Evolutionary conservation across 2,329 filamentous ascomycete species (phyloP), one percentile per base, ranked within the genome.

Genomic region (Aspergillus intermedius): DNA sequence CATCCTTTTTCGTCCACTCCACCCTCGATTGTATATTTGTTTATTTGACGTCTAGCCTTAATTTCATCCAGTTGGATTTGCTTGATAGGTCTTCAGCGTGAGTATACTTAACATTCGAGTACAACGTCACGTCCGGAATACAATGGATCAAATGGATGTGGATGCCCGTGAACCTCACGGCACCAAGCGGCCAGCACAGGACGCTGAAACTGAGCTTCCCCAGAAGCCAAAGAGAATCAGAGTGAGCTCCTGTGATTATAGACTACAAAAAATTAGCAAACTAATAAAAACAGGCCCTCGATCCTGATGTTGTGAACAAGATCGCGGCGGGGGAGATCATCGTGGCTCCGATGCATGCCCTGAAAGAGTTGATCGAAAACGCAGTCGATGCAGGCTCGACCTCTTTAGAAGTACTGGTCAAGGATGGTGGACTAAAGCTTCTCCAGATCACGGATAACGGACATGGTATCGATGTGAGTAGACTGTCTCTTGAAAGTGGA

Each of bases 311-410:
- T 19, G 87, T 98, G 56, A 98, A 97, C 76, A 98, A 97, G 69
- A 98, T 98, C 58, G 93, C 93, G 1, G 93, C 93, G 0, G 93
- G 93, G 17, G 93, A 98, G 69, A 98, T 98, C 60, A 98, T 98
- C 52, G 90, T 98, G 44, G 91, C 93, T 2, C 94, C 93, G 0
- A 90, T 96, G 23, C 89, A 98, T 68, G 93, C 94, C 3, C 71
- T 98, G 49, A 98, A 98, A 70, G 93, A 98, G 67, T 75, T 98
- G 44, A 90, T 98, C 10, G 93, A 98, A 67, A 98, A 98, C 61
- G 86, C 93, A 3, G 90, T 98, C 13, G 94, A 98, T 71, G 93
- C 94, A n/a, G 91, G 93, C 4, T 88, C 93, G 3, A 97, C 93
- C 0, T 83, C 86, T 2, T 74, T 98, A 42, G 93, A 98, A 64